These are phyloP conservation scores for Dioscorea zingiberensis DNA, from an alignment of 106 monocot species.

Conservation along the genomic window DNA sequence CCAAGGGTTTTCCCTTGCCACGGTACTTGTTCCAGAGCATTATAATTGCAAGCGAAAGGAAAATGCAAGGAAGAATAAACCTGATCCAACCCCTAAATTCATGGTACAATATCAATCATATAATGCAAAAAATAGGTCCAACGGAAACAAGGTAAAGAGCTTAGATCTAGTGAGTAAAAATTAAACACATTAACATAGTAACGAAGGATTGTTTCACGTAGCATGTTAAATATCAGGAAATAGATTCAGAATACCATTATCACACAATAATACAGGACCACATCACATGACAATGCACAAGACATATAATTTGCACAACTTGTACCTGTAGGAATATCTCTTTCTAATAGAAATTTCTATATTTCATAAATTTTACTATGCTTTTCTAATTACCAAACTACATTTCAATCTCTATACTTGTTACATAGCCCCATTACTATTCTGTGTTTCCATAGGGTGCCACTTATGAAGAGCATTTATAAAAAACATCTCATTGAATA, in stretches of 20 bases:
- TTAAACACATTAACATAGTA: not conserved
- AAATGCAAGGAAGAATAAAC: constrained; percentile 44
- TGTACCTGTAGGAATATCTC: too few relatives aligned
- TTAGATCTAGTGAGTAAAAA: not conserved
- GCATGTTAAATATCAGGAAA: not conserved
- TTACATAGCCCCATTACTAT: too few relatives aligned
- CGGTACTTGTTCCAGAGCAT: constrained; percentile 77
- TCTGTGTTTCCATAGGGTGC: too few relatives aligned
- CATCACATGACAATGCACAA: not conserved
- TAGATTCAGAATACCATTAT: not conserved
- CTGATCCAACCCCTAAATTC: constrained; percentile 77
- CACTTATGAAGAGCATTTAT: too few relatives aligned
- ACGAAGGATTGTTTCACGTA: not conserved
- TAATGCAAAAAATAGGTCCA: not conserved
- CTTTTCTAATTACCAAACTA: too few relatives aligned
- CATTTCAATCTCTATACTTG: too few relatives aligned
- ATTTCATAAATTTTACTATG: too few relatives aligned
- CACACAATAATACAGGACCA: not conserved
- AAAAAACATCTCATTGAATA: too few relatives aligned
- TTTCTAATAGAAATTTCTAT: too few relatives aligned
- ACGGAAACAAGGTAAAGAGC: not conserved
- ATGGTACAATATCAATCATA: not conserved
- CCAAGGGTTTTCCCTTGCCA: constrained; percentile 42
- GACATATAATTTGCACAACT: not conserved
- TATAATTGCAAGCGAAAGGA: constrained; percentile 33